Conservation (phyloP, 1,284 basidiomycete genomes). For the Irpex sp. region DNA sequence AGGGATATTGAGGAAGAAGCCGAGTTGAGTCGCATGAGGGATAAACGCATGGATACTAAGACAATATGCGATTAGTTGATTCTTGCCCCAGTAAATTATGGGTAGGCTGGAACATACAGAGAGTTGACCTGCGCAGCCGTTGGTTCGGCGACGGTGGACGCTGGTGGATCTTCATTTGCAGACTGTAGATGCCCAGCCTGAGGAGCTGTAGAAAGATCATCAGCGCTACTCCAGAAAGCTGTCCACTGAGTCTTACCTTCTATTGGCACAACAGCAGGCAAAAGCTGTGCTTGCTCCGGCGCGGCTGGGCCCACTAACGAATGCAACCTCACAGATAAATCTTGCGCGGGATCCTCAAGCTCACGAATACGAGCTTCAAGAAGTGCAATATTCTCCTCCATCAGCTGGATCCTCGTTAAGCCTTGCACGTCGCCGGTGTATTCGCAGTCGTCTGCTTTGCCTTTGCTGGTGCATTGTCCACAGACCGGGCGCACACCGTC, state of each 20-base stretch:
- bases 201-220: too few species aligned
- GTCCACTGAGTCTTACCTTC: neutral
- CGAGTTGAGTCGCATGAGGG: constrained; percentile 19
- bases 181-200: neutral
- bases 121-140: neutral
- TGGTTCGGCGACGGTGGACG: neutral
- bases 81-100: neutral
- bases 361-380: constrained; percentile 27
- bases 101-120: constrained; percentile 1
- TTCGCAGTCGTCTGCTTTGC: constrained; percentile 26
- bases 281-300: neutral
- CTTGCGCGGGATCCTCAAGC: constrained; percentile 22
- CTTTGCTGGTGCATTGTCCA: constrained; percentile 23
- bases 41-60: constrained; percentile 22
- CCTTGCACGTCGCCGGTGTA: constrained; percentile 25
- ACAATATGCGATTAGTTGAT: neutral
- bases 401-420: constrained; percentile 22
- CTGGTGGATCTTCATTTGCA: neutral
- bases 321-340: constrained; percentile 20
- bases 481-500: constrained; percentile 27
- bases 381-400: constrained; percentile 28
- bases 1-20: constrained; percentile 40
- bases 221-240: too few species aligned
- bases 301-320: constrained; percentile 4
- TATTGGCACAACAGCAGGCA: neutral